Percentiles rank a stretch among this genome's conserved stretches.
phyloP scores from a whole-genome alignment of 495 filamentous ascomycete genomes.

The Platismatia glauca region DNA sequence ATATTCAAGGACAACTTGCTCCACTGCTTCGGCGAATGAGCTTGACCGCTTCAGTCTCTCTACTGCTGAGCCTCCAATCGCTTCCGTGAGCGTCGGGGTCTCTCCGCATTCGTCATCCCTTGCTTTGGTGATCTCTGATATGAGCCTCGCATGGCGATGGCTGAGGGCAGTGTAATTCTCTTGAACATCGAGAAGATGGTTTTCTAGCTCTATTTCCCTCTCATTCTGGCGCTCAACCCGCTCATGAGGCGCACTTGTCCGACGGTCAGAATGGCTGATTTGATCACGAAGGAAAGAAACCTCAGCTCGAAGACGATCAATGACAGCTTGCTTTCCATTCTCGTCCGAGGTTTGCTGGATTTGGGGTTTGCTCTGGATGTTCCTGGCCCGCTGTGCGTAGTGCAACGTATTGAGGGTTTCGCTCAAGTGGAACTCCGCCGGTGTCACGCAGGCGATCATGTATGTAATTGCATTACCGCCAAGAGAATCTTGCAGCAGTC shows the following conservation, averaged over 20 bases:
- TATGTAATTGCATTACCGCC: conserved; percentile 97
- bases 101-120: conserved; percentile 57
- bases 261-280: conserved; percentile 62
- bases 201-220: conserved; percentile 82
- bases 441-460: conserved; percentile 98
- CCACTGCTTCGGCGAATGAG: conserved; percentile 88
- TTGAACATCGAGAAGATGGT: conserved; percentile 83
- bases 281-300: conserved; percentile 92
- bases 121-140: conserved; percentile 85
- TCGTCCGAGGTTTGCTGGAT: conserved; percentile 91
- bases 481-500: conserved; percentile 93
- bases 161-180: conserved; percentile 91
- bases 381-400: conserved; percentile 91
- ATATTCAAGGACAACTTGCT: conserved; percentile 93
- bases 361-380: conserved; percentile 93
- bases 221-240: conserved; percentile 71
- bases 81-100: conserved; percentile 45
- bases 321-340: conserved; percentile 86
- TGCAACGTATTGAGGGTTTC: conserved; percentile 95
- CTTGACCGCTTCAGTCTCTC: conserved; percentile 89
- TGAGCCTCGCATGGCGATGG: conserved; percentile 85
- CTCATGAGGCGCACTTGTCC: conserved; percentile 50
- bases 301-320: conserved; percentile 90
- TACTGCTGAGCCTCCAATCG: conserved; percentile 68
- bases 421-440: conserved; percentile 92